phyloP scores from a whole-genome alignment of 345 rosid species.

The Salix caprea region DNA sequence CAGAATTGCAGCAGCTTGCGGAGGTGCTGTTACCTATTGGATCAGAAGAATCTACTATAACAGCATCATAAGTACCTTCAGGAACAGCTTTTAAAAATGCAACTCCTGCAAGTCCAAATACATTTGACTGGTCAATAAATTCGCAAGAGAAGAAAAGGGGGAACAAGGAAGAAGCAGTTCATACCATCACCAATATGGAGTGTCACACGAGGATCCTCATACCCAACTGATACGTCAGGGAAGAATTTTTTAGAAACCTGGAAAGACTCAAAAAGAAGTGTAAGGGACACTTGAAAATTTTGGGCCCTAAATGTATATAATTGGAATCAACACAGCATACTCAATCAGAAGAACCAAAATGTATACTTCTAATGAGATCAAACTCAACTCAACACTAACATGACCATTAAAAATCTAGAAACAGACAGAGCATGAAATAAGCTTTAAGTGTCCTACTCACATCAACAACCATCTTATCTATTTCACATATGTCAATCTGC shows the following conservation, averaged over 20 bases:
- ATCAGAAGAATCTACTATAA: constrained; percentile 93
- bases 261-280: constrained; percentile 8
- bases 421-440: neutral
- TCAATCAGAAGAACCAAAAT: neutral
- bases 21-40: constrained; percentile 56
- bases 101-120: constrained; percentile 49
- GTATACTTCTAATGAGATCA: neutral
- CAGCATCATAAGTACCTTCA: constrained; percentile 83
- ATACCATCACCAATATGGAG: constrained; percentile 90
- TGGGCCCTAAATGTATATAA: neutral
- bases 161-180: neutral
- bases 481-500: constrained; percentile 90
- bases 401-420: neutral
- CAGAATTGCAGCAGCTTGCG: neutral
- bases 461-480: constrained; percentile 92
- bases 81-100: constrained; percentile 74
- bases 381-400: neutral
- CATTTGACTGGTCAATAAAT: neutral
- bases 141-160: neutral
- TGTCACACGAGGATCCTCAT: constrained; percentile 81
- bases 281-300: neutral
- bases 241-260: constrained; percentile 84
- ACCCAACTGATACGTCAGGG: constrained; percentile 83
- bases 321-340: neutral
- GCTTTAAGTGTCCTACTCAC: constrained; percentile 45